Conservation (phyloP, 768 basidiomycete species). For the Amanita brunnescens region DNA sequence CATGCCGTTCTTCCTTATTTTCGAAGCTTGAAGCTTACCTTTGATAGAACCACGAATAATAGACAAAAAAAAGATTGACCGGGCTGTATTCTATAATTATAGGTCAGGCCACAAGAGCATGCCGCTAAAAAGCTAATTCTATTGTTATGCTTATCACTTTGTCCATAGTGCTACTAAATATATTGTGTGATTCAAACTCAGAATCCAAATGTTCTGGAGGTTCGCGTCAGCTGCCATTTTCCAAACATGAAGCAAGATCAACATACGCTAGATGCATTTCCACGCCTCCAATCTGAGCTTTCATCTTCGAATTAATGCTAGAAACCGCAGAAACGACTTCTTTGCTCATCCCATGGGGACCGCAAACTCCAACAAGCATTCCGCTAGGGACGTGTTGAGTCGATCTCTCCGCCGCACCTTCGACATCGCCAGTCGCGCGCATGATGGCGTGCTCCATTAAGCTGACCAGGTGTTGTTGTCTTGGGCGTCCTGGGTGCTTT, state of each 20-base stretch:
- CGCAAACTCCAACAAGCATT: conserved; percentile 56
- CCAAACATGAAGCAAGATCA: background rate
- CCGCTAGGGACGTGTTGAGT: conserved; percentile 25
- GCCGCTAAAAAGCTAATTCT: too few relatives aligned
- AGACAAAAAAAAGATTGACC: too few relatives aligned
- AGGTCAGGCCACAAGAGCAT: too few relatives aligned
- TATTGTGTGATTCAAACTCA: background rate
- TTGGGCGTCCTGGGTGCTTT: conserved; percentile 37
- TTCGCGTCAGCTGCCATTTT: background rate
- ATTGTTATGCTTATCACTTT: too few relatives aligned
- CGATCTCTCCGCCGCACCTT: conserved; percentile 14
- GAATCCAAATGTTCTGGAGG: background rate
- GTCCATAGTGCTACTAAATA: too few relatives aligned
- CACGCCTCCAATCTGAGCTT: conserved; percentile 50
- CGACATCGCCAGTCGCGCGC: conserved; percentile 34
- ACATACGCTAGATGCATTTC: conserved; percentile 46
- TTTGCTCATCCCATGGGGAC: conserved; percentile 43
- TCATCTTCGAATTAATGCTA: conserved; percentile 32
- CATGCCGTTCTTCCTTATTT: too few relatives aligned
- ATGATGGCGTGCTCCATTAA: conserved; percentile 40
- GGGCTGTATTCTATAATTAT: too few relatives aligned
- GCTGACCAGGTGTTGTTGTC: conserved; percentile 44
- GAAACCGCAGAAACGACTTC: conserved; percentile 41
- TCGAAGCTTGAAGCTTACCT: too few relatives aligned
- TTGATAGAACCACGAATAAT: too few relatives aligned